Conservation (phyloP, 352 stramenopile species). For the Phytophthora quininea region DNA sequence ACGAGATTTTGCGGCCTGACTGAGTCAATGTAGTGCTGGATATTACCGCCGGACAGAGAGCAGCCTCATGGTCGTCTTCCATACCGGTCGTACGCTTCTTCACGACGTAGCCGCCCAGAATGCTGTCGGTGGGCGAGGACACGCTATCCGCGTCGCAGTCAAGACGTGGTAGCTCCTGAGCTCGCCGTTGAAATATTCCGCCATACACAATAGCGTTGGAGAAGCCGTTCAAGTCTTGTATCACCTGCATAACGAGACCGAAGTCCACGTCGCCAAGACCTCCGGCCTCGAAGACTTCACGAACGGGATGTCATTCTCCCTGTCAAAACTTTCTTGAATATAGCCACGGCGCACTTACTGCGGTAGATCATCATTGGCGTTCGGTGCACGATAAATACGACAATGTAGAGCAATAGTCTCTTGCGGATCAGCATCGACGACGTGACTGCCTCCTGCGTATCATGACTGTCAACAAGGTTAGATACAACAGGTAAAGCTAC, state of each 20-base stretch:
- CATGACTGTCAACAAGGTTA: slow-evolving; percentile 36
- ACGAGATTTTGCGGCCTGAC: slow-evolving; percentile 30
- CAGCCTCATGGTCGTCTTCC: slow-evolving; percentile 32
- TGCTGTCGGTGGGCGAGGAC: slow-evolving; percentile 52
- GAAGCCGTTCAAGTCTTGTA: slow-evolving; percentile 73
- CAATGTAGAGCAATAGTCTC: slow-evolving; percentile 75
- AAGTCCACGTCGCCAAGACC: slow-evolving; percentile 43
- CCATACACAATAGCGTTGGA: slow-evolving; percentile 80
- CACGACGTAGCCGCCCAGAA: slow-evolving; percentile 18
- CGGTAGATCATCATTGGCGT: slow-evolving; percentile 79
- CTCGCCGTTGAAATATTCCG: slow-evolving; percentile 51
- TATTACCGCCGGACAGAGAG: slow-evolving; percentile 13
- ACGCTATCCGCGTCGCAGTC: slow-evolving; percentile 48
- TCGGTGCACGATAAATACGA: slow-evolving; percentile 72
- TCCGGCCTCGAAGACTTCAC: slow-evolving; percentile 46
- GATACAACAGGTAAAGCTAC: background rate
- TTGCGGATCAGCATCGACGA: slow-evolving; percentile 75
- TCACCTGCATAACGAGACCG: slow-evolving; percentile 57
- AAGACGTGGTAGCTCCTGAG: slow-evolving; percentile 22
- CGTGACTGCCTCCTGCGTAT: slow-evolving; percentile 65
- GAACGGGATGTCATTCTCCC: too few species aligned
- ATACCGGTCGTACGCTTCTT: slow-evolving; percentile 33
- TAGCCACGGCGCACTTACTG: slow-evolving; percentile 34
- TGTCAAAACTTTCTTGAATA: background rate
- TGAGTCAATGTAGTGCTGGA: slow-evolving; percentile 22